Evolutionary conservation across 192 early-diverging fungal species (phyloP).

Genomic region (Pilobolus umbonatus): DNA sequence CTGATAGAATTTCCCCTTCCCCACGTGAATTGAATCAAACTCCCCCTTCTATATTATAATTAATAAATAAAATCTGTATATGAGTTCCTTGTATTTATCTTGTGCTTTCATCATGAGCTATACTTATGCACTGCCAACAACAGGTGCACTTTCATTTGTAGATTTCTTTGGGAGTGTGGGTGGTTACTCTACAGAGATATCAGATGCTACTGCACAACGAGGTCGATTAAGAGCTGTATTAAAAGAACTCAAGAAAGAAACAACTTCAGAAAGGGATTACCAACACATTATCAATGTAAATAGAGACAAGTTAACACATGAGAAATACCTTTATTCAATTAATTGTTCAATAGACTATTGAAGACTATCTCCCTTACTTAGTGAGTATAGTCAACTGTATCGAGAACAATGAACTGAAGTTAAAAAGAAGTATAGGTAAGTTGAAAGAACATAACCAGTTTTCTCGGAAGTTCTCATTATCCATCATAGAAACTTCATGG

Average conservation of each 20-base stretch:
- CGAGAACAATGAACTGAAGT: conserved; percentile 29
- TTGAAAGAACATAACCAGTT: neutral
- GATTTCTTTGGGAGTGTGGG: conserved; percentile 42
- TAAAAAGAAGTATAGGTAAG: conserved; percentile 30
- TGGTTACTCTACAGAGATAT: conserved; percentile 40
- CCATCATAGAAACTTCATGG: conserved; percentile 59
- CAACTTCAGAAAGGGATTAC: conserved; percentile 42
- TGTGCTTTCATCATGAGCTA: conserved; percentile 37
- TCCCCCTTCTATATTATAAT: neutral
- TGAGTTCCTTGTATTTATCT: conserved; percentile 2
- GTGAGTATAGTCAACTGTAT: conserved; percentile 36
- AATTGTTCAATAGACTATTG: conserved; percentile 29
- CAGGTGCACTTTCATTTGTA: conserved; percentile 48
- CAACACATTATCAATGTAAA: conserved; percentile 37
- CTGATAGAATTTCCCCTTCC: neutral
- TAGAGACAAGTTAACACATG: neutral
- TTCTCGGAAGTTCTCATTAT: too few relatives aligned
- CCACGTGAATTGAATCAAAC: neutral
- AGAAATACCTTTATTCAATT: neutral
- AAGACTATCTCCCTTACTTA: conserved; percentile 49
- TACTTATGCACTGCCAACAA: conserved; percentile 51
- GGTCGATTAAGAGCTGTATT: conserved; percentile 47
- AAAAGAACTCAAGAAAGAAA: conserved; percentile 46
- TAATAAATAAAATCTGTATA: neutral
- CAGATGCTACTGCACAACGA: conserved; percentile 54